Conservation (phyloP, 257 asterid species). For the Rubia yunnanensis region DNA sequence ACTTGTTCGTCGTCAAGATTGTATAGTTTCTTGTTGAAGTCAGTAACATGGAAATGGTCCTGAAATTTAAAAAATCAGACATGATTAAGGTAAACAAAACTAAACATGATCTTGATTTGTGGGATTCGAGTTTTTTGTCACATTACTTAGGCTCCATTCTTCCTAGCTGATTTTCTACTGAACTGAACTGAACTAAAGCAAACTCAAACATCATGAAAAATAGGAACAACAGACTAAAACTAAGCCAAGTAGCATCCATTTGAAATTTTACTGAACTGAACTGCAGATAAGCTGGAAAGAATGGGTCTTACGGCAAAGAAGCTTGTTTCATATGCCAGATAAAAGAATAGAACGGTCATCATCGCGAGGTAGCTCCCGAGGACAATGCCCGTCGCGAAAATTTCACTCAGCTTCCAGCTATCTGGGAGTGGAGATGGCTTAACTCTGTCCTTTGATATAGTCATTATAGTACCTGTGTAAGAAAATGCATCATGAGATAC, state of each 20-base stretch:
- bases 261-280: too few relatives aligned
- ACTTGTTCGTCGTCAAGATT: conserved; percentile 14
- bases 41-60: conserved; percentile 33
- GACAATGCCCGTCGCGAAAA: conserved; percentile 51
- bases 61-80: conserved; percentile 14
- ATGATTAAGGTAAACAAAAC: not conserved
- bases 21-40: conserved; percentile 28
- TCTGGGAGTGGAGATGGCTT: conserved; percentile 63
- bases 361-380: conserved; percentile 52
- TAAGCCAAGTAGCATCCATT: too few relatives aligned
- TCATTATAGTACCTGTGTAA: conserved; percentile 54
- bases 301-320: conserved; percentile 50
- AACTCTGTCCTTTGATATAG: conserved; percentile 55
- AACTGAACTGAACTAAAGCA: too few relatives aligned
- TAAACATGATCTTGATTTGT: not conserved
- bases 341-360: conserved; percentile 51
- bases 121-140: not conserved
- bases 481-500: not conserved
- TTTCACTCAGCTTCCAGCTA: conserved; percentile 52
- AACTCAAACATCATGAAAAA: too few relatives aligned
- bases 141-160: too few relatives aligned
- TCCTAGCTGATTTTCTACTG: too few relatives aligned
- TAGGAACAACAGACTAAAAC: too few relatives aligned
- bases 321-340: conserved; percentile 36
- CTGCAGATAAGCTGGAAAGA: too few relatives aligned